Evolutionary conservation across 2,329 filamentous ascomycete genomes (phyloP), one percentile per base, ranked within the genome.

Genomic region (Exutisphaerella laricina): DNA sequence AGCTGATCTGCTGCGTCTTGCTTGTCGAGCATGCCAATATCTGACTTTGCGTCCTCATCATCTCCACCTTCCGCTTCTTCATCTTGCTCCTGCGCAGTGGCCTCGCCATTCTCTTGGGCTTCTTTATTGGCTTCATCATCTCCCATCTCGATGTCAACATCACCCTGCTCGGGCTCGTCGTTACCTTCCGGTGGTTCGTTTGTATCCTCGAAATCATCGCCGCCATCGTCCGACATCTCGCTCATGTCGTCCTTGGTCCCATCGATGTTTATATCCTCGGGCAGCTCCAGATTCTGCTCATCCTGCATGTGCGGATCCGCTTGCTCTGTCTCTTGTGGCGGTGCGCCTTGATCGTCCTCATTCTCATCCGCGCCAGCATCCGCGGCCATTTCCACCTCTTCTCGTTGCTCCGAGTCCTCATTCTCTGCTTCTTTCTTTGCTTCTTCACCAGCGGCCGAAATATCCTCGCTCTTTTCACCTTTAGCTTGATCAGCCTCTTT

Each of bases 191-290:
- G 22, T 9, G 25, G 39, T 14, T 55, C 49, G 5, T 53, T 43
- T 34, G 49, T 43, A 14, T 53, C 50, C 29, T 61, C 42, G 26
- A 54, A 44, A 30, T 57, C 56, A 12, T 51, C 49, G 21, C 59
- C 66, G 34, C 70, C 68, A 8, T 35, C 33, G 20, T 65, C 67
- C 9, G 18, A 57, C 31, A 67, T 57, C 50, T 78, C 74, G 2
- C 74, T 73, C 13, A 58, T 54, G 6, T 68, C 58, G 36, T 77
- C 71, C 22, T 78, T 76, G 20, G 85, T 71, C 6, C 78, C 83
- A 51, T 90, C 84, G 42, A 92, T 75, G 44, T 94, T 82, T 73
- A 96, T 84, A 51, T 95, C 87, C 30, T 95, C 88, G 0, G 88
- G 88, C 16, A 95, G 71, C 33, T 89, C 88, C 46, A 95, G 71